phyloP scores from a whole-genome alignment of 1,284 basidiomycete genomes.

The Cystobasidium pallidum region DNA sequence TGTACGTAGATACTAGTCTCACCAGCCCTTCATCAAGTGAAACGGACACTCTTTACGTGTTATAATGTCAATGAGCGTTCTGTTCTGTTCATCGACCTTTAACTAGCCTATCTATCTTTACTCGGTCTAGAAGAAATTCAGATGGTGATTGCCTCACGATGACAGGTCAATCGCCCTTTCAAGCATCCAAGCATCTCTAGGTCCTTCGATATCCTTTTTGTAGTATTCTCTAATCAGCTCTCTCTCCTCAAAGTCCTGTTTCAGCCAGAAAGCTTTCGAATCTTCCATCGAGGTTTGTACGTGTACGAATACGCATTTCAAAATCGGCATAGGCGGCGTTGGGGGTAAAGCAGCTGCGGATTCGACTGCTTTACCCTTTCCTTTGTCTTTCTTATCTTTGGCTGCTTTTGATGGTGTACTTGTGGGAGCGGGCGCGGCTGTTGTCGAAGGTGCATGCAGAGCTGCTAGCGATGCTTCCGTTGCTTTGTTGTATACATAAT shows the following conservation, averaged over 20 bases:
- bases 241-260: constrained; percentile 55
- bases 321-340: constrained; percentile 43
- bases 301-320: constrained; percentile 56
- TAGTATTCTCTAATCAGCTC: constrained; percentile 51
- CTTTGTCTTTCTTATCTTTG: constrained; percentile 52
- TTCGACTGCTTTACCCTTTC: constrained; percentile 44
- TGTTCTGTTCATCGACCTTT: too few relatives aligned
- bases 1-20: not conserved
- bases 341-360: constrained; percentile 46
- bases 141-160: not conserved
- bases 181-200: constrained; percentile 57
- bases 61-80: too few relatives aligned
- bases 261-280: constrained; percentile 56
- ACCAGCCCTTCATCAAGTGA: not conserved
- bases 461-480: constrained; percentile 53
- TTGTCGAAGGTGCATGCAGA: constrained; percentile 36
- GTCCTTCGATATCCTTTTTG: constrained; percentile 51
- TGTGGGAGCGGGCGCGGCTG: constrained; percentile 44
- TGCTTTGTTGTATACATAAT: constrained; percentile 53
- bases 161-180: constrained; percentile 44
- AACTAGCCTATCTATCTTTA: too few relatives aligned
- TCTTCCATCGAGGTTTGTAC: constrained; percentile 57
- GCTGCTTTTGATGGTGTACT: constrained; percentile 41
- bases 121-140: not conserved
- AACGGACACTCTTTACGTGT: not conserved